Evolutionary conservation across 352 stramenopile species (phyloP).

Genomic region (Phytopythium cucurbitacearum): DNA sequence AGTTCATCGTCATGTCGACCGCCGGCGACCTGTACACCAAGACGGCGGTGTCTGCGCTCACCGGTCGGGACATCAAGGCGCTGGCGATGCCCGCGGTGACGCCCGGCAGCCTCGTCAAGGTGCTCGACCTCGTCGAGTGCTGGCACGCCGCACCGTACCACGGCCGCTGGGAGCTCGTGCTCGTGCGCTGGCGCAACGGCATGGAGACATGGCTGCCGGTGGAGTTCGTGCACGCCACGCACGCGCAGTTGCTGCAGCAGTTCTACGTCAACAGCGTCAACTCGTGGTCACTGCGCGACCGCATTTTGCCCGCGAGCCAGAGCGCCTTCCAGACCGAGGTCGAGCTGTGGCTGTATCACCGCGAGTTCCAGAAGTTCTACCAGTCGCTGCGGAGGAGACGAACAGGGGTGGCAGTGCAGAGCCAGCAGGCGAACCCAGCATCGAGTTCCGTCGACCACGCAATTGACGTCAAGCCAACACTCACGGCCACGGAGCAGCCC

Average conservation of each 20-base stretch:
- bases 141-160: slow-evolving; percentile 13
- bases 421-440: slow-evolving; percentile 9
- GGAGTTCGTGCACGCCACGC: slow-evolving; percentile 42
- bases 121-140: slow-evolving; percentile 72
- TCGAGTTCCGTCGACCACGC: not conserved
- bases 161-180: slow-evolving; percentile 62
- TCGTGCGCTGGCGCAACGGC: slow-evolving; percentile 60
- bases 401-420: not conserved
- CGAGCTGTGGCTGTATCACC: slow-evolving; percentile 68
- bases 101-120: slow-evolving; percentile 52
- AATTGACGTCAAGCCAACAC: slow-evolving; percentile 15
- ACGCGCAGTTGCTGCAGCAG: slow-evolving; percentile 47
- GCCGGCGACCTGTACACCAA: slow-evolving; percentile 66
- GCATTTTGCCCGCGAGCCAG: slow-evolving; percentile 36
- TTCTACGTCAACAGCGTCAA: slow-evolving; percentile 81
- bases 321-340: slow-evolving; percentile 48
- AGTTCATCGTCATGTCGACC: slow-evolving; percentile 74
- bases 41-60: slow-evolving; percentile 23
- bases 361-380: slow-evolving; percentile 65
- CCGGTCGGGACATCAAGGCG: slow-evolving; percentile 36
- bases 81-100: slow-evolving; percentile 51
- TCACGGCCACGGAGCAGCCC: not conserved
- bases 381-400: slow-evolving; percentile 26
- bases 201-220: slow-evolving; percentile 67
- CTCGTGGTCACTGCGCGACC: slow-evolving; percentile 56